Percentiles rank a stretch among this genome's conserved stretches.
Evolutionary conservation across 441 rosid species (phyloP).

Genomic region (Euphorbia schlechtendalii): DNA sequence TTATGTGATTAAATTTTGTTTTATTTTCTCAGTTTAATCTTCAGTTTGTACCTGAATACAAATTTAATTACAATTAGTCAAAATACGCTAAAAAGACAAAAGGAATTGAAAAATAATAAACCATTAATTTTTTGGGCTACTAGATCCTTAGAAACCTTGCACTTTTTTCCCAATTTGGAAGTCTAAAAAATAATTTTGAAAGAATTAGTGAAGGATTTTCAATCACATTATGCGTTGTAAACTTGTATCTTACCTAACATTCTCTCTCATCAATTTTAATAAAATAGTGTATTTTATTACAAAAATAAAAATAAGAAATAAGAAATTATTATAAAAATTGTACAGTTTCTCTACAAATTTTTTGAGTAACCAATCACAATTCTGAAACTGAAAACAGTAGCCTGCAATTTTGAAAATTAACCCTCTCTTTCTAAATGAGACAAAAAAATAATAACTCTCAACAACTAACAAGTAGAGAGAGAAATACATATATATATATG

Average conservation of each 20-base stretch:
- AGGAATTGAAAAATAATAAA: background rate
- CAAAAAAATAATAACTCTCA: background rate
- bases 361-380: background rate
- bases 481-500: too few species aligned
- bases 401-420: background rate
- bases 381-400: background rate
- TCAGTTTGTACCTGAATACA: conserved; percentile 3
- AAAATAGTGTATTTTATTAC: too few species aligned
- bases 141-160: too few species aligned
- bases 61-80: background rate
- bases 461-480: background rate
- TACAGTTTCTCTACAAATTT: background rate
- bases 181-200: too few species aligned
- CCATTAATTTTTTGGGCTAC: background rate
- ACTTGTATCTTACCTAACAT: background rate
- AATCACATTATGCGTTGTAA: too few species aligned
- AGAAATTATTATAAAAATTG: background rate
- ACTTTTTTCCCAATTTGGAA: background rate
- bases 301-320: too few species aligned
- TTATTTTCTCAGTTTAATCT: background rate
- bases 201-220: too few species aligned
- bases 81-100: background rate
- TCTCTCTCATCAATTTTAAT: too few species aligned
- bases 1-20: background rate
- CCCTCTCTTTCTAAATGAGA: background rate